Evolutionary conservation across 768 basidiomycete genomes (phyloP), one percentile per base, ranked within the genome.

Genomic region (Collybiopsis confluens): DNA sequence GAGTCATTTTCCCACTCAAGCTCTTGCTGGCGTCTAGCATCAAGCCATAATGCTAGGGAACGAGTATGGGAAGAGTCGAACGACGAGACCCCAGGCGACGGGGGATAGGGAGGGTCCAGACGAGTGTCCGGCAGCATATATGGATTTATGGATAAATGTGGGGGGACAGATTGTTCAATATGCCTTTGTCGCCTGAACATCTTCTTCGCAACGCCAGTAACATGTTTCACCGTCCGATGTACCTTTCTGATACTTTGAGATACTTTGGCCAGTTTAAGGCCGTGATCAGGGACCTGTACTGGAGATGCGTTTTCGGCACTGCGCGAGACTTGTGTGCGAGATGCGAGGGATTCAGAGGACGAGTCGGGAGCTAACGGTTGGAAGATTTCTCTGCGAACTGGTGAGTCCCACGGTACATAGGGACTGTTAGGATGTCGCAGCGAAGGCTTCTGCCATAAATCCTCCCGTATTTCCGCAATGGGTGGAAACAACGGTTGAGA

Each of bases 401-500:
- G 65, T 26, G 68, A 62, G 4, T 70, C 60, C 79, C 77, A 81
- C 8, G 79, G 79, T 4, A 78, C 74, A 49, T 80, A 81, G n/a
- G 80, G 79, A 60, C 75, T 79, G 48, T 80, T 79, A 5, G 79
- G 77, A 62, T 81, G 76, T 38, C 70, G 70, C 28, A 77, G 68
- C 23, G 72, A 65, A 6, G 74, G 70, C 30, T 73, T 65, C 59
- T 59, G 56, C 35, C 46, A 45, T 30, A 42, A 24, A 40, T 50
- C 50, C 38, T 45, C 66, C 45, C 52, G 71, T 52, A 28, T 24
- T 41, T 37, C 33, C n/a, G 26, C 15, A 71, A 63, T n/a, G 30
- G 52, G 51, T 43, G 48, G 75, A 72, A 53, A 71, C 69, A 28
- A 73, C 67, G 18, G 76, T 57, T 43, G 70, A 66, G 56, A 78